These are phyloP conservation scores for Simmondsia chinensis DNA, from an alignment of 148 eudicot species.

Conservation along the genomic window DNA sequence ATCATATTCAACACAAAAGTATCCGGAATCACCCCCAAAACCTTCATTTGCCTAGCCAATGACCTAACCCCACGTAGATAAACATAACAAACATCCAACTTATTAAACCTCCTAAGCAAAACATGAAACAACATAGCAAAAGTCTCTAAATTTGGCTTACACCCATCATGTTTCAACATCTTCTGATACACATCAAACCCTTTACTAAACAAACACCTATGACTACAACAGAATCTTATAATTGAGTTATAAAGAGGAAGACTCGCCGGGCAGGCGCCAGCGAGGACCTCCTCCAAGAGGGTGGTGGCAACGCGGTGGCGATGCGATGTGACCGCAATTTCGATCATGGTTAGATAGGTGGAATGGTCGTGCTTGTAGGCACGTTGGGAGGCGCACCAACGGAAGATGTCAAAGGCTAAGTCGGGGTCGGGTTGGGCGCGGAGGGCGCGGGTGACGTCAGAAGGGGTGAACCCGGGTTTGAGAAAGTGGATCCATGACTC, in stretches of 20 bases:
- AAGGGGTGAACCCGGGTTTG: constrained; percentile 67
- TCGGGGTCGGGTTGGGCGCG: constrained; percentile 66
- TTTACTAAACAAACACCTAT: constrained; percentile 42
- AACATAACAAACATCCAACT: constrained; percentile 57
- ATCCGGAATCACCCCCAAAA: constrained; percentile 73
- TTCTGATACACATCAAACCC: constrained; percentile 76
- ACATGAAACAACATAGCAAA: constrained; percentile 47
- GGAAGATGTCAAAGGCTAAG: constrained; percentile 81
- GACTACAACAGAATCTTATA: constrained; percentile 53
- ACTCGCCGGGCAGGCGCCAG: constrained; percentile 60
- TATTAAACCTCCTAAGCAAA: constrained; percentile 49
- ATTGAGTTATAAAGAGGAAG: constrained; percentile 58
- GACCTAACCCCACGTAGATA: constrained; percentile 62
- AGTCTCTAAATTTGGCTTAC: constrained; percentile 61
- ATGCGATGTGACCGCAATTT: constrained; percentile 27
- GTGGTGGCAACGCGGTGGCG: constrained; percentile 50
- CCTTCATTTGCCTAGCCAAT: constrained; percentile 72
- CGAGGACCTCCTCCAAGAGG: constrained; percentile 64
- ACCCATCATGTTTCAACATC: constrained; percentile 31
- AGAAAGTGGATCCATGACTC: constrained; percentile 61
- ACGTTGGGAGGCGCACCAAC: constrained; percentile 77
- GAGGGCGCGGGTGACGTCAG: constrained; percentile 58
- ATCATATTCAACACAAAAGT: constrained; percentile 62
- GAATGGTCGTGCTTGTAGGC: constrained; percentile 49
- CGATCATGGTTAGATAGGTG: constrained; percentile 69